phyloP scores from a whole-genome alignment of 78 protist species.

The Dictyostelium firmibasis region DNA sequence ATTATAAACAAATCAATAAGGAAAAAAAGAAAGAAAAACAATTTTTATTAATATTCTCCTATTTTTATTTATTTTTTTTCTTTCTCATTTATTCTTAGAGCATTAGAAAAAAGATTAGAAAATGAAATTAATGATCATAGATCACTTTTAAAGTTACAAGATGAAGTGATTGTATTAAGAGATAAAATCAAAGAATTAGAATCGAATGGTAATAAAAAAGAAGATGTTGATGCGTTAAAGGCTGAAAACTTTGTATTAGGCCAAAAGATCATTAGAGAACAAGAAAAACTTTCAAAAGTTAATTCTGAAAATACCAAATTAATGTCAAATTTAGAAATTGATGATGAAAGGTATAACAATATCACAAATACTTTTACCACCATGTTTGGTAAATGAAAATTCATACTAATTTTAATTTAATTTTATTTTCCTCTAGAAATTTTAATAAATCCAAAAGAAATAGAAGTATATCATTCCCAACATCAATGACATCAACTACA shows the following conservation, averaged over 20 bases:
- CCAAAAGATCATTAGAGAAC: constrained; percentile 72
- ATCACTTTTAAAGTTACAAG: constrained; percentile 43
- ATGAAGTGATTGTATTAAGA: constrained; percentile 43
- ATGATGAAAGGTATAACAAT: constrained; percentile 75
- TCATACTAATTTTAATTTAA: too few species aligned
- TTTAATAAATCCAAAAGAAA: constrained; percentile 71
- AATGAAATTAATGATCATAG: constrained; percentile 63
- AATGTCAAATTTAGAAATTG: constrained; percentile 62
- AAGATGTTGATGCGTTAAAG: constrained; percentile 30
- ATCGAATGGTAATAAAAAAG: constrained; percentile 28
- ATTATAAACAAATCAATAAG: too few species aligned
- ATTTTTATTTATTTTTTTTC: not conserved
- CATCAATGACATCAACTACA: not conserved
- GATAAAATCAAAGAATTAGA: constrained; percentile 66
- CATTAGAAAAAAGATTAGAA: constrained; percentile 71
- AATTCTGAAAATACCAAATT: constrained; percentile 41
- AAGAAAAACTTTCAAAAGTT: constrained; percentile 41
- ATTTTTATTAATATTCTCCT: not conserved
- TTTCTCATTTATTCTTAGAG: not conserved
- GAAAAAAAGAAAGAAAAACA: not conserved
- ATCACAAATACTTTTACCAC: too few species aligned
- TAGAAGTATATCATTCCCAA: constrained; percentile 68
- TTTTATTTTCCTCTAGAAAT: not conserved
- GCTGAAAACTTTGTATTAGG: constrained; percentile 63
- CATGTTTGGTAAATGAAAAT: too few species aligned